phyloP scores from a whole-genome alignment of 305 asterid species.

The Lippia alba region DNA sequence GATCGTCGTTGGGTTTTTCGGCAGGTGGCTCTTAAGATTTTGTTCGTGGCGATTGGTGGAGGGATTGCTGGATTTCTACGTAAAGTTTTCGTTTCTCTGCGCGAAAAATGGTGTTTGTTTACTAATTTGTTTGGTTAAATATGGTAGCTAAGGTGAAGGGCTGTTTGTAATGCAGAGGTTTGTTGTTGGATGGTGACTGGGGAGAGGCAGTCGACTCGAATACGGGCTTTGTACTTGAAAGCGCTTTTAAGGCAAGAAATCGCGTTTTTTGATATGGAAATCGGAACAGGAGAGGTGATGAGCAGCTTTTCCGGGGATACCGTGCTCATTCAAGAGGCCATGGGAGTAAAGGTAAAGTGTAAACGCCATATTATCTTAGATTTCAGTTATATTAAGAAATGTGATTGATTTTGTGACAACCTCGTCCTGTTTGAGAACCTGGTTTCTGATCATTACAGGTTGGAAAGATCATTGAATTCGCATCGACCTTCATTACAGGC shows the following conservation, averaged over 20 bases:
- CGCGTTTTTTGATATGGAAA: conserved; percentile 53
- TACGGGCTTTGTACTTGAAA: conserved; percentile 49
- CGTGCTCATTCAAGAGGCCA: conserved; percentile 51
- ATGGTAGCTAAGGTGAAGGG: no score
- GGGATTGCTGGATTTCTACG: conserved; percentile 53
- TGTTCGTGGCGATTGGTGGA: conserved; percentile 49
- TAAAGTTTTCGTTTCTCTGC: conserved; percentile 28
- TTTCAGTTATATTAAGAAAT: no score
- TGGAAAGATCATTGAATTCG: conserved; percentile 44
- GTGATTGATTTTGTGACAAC: background rate
- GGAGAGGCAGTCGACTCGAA: conserved; percentile 52
- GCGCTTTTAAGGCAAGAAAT: conserved; percentile 56
- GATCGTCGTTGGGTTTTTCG: background rate
- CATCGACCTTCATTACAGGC: conserved; percentile 49
- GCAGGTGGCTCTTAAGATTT: conserved; percentile 49
- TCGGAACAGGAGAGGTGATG: conserved; percentile 46
- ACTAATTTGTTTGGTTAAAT: no score
- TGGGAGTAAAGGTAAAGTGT: conserved; percentile 43
- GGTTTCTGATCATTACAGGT: conserved; percentile 33
- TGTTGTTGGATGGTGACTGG: conserved; percentile 59
- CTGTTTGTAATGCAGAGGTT: conserved; percentile 45
- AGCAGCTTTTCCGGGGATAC: conserved; percentile 43
- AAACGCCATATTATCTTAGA: no score
- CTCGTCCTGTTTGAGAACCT: no score
- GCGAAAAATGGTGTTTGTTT: background rate